phyloP scores from a whole-genome alignment of 2,329 filamentous ascomycete genomes.

The Exophiala sideris region DNA sequence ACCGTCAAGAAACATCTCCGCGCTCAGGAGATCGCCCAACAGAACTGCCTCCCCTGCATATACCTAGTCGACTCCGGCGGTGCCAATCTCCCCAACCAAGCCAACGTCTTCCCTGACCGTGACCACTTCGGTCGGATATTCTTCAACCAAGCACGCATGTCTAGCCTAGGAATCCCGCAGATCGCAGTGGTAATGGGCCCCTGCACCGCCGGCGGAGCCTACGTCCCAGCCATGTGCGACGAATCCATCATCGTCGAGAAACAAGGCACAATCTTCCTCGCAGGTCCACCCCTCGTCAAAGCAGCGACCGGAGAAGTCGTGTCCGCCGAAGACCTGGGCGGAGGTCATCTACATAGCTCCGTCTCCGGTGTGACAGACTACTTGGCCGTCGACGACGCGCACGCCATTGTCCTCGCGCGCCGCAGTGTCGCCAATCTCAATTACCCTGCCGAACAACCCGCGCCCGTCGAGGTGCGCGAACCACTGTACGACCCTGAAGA shows the following conservation, averaged over 20 bases:
- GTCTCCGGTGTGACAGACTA: conserved; percentile 94
- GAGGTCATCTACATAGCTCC: conserved; percentile 83
- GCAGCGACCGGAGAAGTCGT: conserved; percentile 93
- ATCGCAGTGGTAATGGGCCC: conserved; percentile 96
- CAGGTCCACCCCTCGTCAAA: conserved; percentile 90
- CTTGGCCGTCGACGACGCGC: conserved; percentile 87
- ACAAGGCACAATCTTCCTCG: conserved; percentile 96
- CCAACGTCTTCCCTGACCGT: conserved; percentile 90
- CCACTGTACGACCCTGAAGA: conserved; percentile 78
- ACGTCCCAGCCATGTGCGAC: conserved; percentile 95
- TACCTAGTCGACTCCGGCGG: conserved; percentile 96
- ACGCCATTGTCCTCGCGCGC: conserved; percentile 80
- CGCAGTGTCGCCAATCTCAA: conserved; percentile 85
- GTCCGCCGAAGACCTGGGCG: conserved; percentile 84
- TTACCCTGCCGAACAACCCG: conserved; percentile 60
- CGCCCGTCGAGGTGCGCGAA: conserved; percentile 56
- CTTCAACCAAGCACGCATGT: conserved; percentile 97
- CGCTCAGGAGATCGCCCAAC: conserved; percentile 83
- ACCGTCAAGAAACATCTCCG: conserved; percentile 97
- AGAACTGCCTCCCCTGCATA: conserved; percentile 81
- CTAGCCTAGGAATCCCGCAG: conserved; percentile 80
- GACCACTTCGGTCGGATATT: conserved; percentile 98
- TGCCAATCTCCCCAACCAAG: conserved; percentile 90
- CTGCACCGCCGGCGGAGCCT: conserved; percentile 92
- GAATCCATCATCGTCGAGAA: conserved; percentile 95